Conservation (phyloP, 495 filamentous ascomycete species). For the Chaetomium cochliodes region DNA sequence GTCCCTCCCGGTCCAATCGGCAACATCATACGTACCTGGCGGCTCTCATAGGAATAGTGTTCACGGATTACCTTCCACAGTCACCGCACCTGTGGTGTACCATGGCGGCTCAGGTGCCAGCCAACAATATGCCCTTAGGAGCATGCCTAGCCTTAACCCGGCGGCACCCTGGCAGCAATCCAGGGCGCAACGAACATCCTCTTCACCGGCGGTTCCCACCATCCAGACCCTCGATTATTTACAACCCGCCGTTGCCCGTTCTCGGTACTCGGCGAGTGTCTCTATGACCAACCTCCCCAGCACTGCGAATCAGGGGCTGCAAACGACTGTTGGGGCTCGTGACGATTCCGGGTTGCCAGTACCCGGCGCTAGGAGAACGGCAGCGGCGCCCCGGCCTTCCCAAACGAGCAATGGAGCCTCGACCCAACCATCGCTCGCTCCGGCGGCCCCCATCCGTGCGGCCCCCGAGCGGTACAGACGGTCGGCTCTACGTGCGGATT, state of each 20-base stretch:
- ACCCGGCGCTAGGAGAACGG: conserved; percentile 29
- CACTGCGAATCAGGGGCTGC: conserved; percentile 26
- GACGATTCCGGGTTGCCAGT: conserved; percentile 37
- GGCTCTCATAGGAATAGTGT: conserved; percentile 62
- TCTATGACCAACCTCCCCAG: conserved; percentile 50
- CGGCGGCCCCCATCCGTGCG: conserved; percentile 41
- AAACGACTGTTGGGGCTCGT: conserved; percentile 25
- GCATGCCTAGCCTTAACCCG: conserved; percentile 65
- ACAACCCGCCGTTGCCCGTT: conserved; percentile 45
- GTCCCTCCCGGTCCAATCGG: conserved; percentile 50
- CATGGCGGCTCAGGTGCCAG: conserved; percentile 68
- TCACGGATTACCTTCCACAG: conserved; percentile 52
- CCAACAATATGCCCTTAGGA: conserved; percentile 83
- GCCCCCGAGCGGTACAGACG: conserved; percentile 58
- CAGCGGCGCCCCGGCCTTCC: conserved; percentile 33
- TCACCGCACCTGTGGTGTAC: conserved; percentile 59
- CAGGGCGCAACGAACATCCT: conserved; percentile 65
- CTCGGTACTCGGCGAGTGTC: conserved; percentile 59
- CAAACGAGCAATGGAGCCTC: conserved; percentile 33
- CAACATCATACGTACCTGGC: conserved; percentile 55
- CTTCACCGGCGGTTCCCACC: conserved; percentile 60
- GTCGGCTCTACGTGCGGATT: conserved; percentile 45
- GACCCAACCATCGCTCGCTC: conserved; percentile 39
- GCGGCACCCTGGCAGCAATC: conserved; percentile 63
- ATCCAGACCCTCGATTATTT: conserved; percentile 50